phyloP scores from a whole-genome alignment of 2,329 filamentous ascomycete genomes.

The Fusarium sp. region DNA sequence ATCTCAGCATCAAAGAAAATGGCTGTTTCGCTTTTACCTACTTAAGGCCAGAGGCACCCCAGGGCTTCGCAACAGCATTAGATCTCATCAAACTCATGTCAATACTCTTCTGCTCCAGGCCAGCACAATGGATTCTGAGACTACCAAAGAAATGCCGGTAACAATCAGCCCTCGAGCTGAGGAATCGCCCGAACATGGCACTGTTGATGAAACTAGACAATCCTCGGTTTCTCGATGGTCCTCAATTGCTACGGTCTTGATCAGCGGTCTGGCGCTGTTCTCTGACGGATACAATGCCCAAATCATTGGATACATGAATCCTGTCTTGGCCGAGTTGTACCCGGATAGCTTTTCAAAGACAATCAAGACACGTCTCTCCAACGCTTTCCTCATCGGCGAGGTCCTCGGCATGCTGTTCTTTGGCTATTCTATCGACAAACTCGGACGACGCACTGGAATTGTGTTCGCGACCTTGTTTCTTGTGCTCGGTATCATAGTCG shows the following conservation, averaged over 20 bases:
- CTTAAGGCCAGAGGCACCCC: neutral
- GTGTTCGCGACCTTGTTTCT: slow-evolving; percentile 2
- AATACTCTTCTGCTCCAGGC: neutral
- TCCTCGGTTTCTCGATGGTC: neutral
- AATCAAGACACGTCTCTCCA: slow-evolving; percentile 4
- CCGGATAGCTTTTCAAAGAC: neutral
- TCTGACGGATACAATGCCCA: slow-evolving; percentile 4
- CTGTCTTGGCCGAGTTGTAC: neutral
- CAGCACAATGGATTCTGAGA: neutral
- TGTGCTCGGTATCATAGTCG: neutral
- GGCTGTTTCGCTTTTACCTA: neutral
- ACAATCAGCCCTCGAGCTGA: neutral
- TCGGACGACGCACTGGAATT: neutral
- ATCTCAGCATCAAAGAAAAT: neutral
- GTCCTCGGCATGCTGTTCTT: neutral
- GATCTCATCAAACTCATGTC: rapidly evolving
- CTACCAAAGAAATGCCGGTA: neutral
- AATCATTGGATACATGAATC: slow-evolving; percentile 10
- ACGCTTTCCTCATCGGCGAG: slow-evolving; percentile 7
- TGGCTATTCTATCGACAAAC: neutral
- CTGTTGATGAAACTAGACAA: neutral
- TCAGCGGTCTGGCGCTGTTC: neutral
- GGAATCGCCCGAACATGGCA: neutral
- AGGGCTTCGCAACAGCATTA: rapidly evolving
- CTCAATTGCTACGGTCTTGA: neutral